These are phyloP conservation scores for Bauhinia variegata DNA, from an alignment of 306 rosid species.

Conservation along the genomic window DNA sequence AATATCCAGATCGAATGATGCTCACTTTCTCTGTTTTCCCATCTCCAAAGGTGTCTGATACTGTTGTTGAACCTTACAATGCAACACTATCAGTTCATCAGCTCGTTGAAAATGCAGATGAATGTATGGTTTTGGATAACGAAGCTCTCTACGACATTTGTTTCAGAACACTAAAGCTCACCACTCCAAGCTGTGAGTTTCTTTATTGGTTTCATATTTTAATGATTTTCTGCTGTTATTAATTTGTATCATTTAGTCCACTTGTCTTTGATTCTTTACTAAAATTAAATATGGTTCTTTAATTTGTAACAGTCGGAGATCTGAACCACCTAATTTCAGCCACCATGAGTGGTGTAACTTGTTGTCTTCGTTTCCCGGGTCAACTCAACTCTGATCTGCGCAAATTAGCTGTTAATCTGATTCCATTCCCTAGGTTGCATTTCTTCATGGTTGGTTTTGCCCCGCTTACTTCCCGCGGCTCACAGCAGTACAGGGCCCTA, in stretches of 20 bases:
- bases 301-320: conserved; percentile 59
- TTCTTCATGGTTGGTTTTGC: conserved; percentile 81
- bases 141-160: conserved; percentile 68
- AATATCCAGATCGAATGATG: conserved; percentile 67
- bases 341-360: conserved; percentile 77
- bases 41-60: conserved; percentile 65
- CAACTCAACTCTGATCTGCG: conserved; percentile 73
- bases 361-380: conserved; percentile 75
- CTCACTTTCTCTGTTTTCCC: conserved; percentile 68
- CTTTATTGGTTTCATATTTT: not conserved
- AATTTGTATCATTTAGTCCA: not conserved
- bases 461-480: conserved; percentile 72
- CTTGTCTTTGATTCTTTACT: not conserved
- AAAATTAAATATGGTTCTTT: not conserved
- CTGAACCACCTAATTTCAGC: conserved; percentile 69
- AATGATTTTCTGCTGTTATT: no score
- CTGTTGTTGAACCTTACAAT: conserved; percentile 67
- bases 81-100: conserved; percentile 70
- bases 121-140: conserved; percentile 69
- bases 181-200: conserved; percentile 68
- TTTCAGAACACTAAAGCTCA: conserved; percentile 63
- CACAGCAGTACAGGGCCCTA: conserved; percentile 70
- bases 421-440: conserved; percentile 72
- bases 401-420: conserved; percentile 69
- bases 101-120: conserved; percentile 68